These are phyloP conservation scores for Chaetomiaceae sp. DNA, from an alignment of 2,329 filamentous ascomycete genomes.

Conservation along the genomic window DNA sequence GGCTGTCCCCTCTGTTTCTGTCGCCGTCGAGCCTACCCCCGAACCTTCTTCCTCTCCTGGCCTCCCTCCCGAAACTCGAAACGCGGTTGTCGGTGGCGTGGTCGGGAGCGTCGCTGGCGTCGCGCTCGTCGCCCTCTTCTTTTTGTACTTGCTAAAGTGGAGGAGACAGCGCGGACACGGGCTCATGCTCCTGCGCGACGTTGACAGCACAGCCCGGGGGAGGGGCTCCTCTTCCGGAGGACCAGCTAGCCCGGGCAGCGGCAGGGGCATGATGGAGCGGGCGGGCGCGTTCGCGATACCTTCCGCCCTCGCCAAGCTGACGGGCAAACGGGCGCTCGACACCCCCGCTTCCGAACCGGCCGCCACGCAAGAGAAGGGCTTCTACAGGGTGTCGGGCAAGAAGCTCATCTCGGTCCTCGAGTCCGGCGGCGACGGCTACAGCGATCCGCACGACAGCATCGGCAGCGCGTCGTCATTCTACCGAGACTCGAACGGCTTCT, in stretches of 20 bases:
- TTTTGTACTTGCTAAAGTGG: constrained; percentile 52
- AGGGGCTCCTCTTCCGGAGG: constrained; percentile 19
- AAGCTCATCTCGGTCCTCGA: constrained; percentile 61
- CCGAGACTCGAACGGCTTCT: constrained; percentile 48
- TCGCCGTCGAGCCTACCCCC: constrained; percentile 23
- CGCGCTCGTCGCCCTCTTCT: constrained; percentile 41
- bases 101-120: constrained; percentile 55
- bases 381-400: constrained; percentile 61
- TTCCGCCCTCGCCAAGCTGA: constrained; percentile 25
- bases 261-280: constrained; percentile 43
- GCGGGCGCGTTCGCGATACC: constrained; percentile 44
- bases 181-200: constrained; percentile 41
- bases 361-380: constrained; percentile 52
- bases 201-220: constrained; percentile 30
- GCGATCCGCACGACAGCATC: constrained; percentile 40
- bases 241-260: constrained; percentile 22
- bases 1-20: constrained; percentile 25
- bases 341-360: constrained; percentile 6
- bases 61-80: constrained; percentile 24
- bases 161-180: constrained; percentile 44
- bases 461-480: constrained; percentile 50
- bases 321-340: constrained; percentile 20
- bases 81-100: constrained; percentile 50
- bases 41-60: constrained; percentile 26
- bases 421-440: constrained; percentile 60